Base-by-base conservation (phyloP, 768 basidiomycete genomes). In the Dioszegia hungarica region DNA sequence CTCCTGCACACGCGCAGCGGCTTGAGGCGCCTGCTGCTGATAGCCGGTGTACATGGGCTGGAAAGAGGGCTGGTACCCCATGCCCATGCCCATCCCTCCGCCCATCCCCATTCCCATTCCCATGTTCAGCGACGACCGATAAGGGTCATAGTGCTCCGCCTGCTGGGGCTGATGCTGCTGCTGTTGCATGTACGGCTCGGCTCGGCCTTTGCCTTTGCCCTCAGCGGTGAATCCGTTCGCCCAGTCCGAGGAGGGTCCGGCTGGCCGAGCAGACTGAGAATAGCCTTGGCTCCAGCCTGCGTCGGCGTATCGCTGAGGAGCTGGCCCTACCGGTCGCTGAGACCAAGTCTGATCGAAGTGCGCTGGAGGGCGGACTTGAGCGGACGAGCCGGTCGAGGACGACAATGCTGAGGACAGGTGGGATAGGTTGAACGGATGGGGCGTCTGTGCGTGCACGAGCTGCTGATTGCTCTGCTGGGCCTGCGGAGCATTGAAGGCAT, bases 131-230 rank as follows among this genome's bases (percentile, higher is more conserved):
- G 46, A 36, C 27, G 43, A 51, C 11, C 17, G 20, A n/a, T 39
- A 51, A n/a, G 3, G 8, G 14, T 12, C 22, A 24, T 46, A 43
- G 2, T 46, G 45, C 45, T 46, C 27, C 9, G 31, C 41, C n/a
- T 56, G 46, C 36, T 34, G 25, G 10, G 19, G 20, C 25, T 38
- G 33, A 3, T 39, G 51, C 22, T 27, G 31, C 29, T 14, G 3
- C 25, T 41, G 34, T 3, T 27, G 53, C 11, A n/a, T 10, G 9
- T 70, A 62, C 43, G 75, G 75, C 46, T 68, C 66, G 24, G 75
- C 67, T 22, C 82, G 80, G 17, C 80, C 83, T 71, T 90, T 92
- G 1, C 87, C 89, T 72, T 94, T 97, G 14, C 85, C 87, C 65
- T 85, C 84, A 4, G 68, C 78, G 19, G 55, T 76, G 70, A 47